phyloP scores from a whole-genome alignment of 108 stramenopile species.

The Mayamaea pseudoterrestris region DNA sequence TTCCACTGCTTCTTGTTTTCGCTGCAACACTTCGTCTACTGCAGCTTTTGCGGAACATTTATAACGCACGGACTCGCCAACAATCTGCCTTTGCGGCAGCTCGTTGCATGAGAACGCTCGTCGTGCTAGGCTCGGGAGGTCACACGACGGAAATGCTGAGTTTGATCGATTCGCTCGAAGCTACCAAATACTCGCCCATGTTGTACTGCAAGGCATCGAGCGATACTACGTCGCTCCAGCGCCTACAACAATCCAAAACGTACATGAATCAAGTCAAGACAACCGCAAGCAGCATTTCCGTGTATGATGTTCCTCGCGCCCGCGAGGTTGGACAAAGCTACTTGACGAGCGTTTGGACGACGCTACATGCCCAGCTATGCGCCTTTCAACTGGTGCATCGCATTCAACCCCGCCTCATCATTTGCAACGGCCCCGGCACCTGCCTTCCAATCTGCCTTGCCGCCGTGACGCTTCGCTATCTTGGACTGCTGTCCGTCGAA shows the following conservation, averaged over 20 bases:
- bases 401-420: constrained; percentile 51
- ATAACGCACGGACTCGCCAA: too few species aligned
- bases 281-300: background rate
- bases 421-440: constrained; percentile 86
- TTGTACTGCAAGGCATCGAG: constrained; percentile 48
- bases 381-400: constrained; percentile 21
- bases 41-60: too few species aligned
- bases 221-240: constrained; percentile 46
- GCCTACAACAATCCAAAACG: constrained; percentile 30
- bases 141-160: constrained; percentile 85
- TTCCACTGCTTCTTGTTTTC: too few species aligned
- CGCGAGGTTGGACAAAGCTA: constrained; percentile 60
- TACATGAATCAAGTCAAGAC: background rate
- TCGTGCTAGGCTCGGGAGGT: constrained; percentile 78
- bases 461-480: constrained; percentile 14
- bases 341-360: constrained; percentile 32
- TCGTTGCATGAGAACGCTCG: constrained; percentile 46
- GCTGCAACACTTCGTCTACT: too few species aligned
- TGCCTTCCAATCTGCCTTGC: constrained; percentile 65
- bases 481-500: constrained; percentile 5
- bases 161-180: constrained; percentile 39
- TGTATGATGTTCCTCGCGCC: constrained; percentile 51
- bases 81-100: too few species aligned
- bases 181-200: constrained; percentile 33
- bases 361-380: constrained; percentile 23